Evolutionary conservation across 2,329 filamentous ascomycete genomes (phyloP), one percentile per base, ranked within the genome.

Genomic region (Aureobasidium sp.): DNA sequence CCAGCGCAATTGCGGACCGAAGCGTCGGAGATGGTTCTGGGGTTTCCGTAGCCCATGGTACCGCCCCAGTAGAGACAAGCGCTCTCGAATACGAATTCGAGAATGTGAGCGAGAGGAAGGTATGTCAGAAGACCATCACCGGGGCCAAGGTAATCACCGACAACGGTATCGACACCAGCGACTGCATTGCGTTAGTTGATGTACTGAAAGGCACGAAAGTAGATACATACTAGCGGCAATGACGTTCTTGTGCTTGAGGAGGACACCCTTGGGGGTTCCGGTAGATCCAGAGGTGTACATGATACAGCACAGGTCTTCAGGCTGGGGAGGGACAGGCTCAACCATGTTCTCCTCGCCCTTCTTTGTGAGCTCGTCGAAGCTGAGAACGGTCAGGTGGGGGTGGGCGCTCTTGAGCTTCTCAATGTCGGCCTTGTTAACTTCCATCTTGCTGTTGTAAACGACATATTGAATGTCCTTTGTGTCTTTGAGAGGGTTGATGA

Each of bases 81-180:
- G 78, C 97, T 98, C 81, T 99, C 96, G 71, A 99, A 93, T 67
- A 95, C 92, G 79, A 97, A 96, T 80, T 99, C 96, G 73, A 99
- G 90, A 74, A 98, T 98, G 77, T 99, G 96, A 2, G 96, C 95
- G 62, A 97, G 90, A 2, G 96, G 96, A 18, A 99, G 88, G 79
- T 98, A 99, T 27, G 95, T 94, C 53, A 99, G 87, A 50, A 98
- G 85, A 53, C 88, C 87, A 72, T 99, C 96, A 53, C 87, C 89
- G 66, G 91, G 90, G 67, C 90, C 91, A 58, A 98, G 88, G 73
- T 91, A 91, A 66, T 91, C 89, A 27, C 92, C 93, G 55, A 98
- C 90, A 68, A 93, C 90, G 48, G 87, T 87, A 75, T 91, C 88
- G 53, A 97, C 88, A 77, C 96, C 96, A 54, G 95, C 92, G 70